Conservation (phyloP, 352 stramenopile species). For the Phytophthora pluvialis region DNA sequence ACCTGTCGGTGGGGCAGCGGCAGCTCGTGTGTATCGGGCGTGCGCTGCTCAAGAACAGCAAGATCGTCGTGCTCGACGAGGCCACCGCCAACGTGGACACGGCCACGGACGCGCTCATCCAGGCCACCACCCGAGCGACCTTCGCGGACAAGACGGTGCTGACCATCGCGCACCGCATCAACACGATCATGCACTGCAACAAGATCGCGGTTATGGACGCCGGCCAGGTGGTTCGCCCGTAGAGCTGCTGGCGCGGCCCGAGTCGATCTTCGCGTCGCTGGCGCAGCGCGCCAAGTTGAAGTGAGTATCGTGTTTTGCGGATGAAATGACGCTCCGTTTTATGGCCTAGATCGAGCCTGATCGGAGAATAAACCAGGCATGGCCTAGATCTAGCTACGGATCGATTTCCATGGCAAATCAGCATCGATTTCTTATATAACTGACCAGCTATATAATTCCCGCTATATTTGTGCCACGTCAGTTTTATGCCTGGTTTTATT, state of each 20-base stretch:
- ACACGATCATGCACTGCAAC: conserved; percentile 93
- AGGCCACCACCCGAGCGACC: conserved; percentile 83
- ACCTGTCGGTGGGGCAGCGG: conserved; percentile 68
- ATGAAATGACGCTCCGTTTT: no score
- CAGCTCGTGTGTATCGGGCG: conserved; percentile 86
- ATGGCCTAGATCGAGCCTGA: no score
- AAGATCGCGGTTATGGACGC: conserved; percentile 90
- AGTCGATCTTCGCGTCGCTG: conserved; percentile 27
- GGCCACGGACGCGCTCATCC: conserved; percentile 56
- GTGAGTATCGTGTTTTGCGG: no score
- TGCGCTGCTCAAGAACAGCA: conserved; percentile 90
- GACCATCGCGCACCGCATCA: conserved; percentile 59
- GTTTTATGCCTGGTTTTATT: no score
- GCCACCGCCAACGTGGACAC: conserved; percentile 66
- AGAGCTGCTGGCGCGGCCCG: conserved; percentile 71
- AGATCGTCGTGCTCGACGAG: conserved; percentile 94
- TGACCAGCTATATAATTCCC: no score
- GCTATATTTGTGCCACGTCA: no score
- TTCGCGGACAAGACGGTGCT: conserved; percentile 91
- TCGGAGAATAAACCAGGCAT: no score
- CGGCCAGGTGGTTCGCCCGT: conserved; percentile 79
- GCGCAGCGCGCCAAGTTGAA: no score
- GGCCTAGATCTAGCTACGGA: no score
- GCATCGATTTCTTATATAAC: no score
- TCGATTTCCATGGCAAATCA: no score